Percentiles rank a stretch among this genome's conserved stretches.
Conservation (phyloP, 352 stramenopile genomes). For the Pelagophyceae sp. region DNA sequence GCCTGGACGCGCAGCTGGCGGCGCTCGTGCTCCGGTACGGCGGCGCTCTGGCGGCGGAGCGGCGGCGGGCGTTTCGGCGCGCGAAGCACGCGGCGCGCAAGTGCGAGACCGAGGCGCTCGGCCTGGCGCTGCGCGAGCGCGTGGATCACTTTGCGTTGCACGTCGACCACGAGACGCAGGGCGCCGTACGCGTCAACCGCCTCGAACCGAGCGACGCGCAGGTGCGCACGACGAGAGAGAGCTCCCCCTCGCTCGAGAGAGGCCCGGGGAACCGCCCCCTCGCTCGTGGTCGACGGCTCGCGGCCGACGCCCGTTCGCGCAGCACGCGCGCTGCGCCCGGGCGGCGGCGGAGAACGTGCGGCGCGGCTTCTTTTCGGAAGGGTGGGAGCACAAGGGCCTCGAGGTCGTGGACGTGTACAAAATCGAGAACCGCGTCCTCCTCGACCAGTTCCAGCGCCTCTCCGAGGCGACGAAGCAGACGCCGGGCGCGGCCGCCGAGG, state of each 20-base stretch:
- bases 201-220: slow-evolving; percentile 42
- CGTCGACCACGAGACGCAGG: slow-evolving; percentile 53
- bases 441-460: slow-evolving; percentile 53
- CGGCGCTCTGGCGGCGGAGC: neutral
- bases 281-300: no score
- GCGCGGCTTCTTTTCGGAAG: slow-evolving; percentile 39
- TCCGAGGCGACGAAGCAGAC: slow-evolving; percentile 18
- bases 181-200: slow-evolving; percentile 48
- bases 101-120: neutral
- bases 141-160: slow-evolving; percentile 48
- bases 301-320: no score
- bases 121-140: slow-evolving; percentile 12
- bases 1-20: neutral
- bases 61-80: neutral
- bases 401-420: slow-evolving; percentile 67
- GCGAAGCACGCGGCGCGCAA: neutral
- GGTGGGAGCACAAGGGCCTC: slow-evolving; percentile 25
- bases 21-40: neutral
- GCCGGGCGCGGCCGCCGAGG: neutral
- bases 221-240: no score
- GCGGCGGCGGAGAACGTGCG: slow-evolving; percentile 62
- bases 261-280: no score
- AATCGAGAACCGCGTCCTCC: slow-evolving; percentile 55
- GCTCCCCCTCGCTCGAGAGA: no score
- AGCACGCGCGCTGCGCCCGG: slow-evolving; percentile 52